Conservation (phyloP, 2,329 filamentous ascomycete species). For the Paraphaeosphaeria minitans region DNA sequence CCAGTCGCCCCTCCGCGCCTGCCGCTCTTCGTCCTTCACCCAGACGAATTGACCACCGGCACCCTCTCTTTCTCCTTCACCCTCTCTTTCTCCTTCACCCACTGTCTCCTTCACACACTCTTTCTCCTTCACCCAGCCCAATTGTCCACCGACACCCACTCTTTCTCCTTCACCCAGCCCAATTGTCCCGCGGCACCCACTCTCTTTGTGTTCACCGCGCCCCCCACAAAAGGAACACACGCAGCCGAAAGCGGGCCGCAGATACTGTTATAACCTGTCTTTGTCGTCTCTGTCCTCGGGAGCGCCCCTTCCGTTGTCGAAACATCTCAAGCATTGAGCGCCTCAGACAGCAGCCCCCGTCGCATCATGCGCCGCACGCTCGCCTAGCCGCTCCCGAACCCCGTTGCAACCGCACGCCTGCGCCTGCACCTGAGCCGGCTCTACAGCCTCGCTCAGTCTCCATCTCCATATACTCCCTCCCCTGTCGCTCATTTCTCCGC, state of each 20-base stretch:
- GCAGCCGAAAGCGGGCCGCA: background rate
- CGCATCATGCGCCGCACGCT: slow-evolving; percentile 38
- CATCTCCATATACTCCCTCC: slow-evolving; percentile 22
- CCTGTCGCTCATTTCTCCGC: slow-evolving; percentile 36
- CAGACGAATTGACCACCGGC: background rate
- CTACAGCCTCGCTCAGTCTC: slow-evolving; percentile 21
- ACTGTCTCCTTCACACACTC: too few species aligned
- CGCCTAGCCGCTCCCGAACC: slow-evolving; percentile 24
- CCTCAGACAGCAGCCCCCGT: slow-evolving; percentile 40
- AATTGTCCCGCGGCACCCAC: background rate
- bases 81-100: too few species aligned
- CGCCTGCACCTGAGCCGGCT: slow-evolving; percentile 3
- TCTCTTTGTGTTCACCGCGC: slow-evolving; percentile 1
- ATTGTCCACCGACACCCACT: too few species aligned
- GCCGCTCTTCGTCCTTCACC: slow-evolving; percentile 20
- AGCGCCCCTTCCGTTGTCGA: slow-evolving; percentile 27
- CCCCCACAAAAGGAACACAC: slow-evolving; percentile 3
- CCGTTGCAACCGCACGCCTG: slow-evolving; percentile 19
- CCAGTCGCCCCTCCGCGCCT: slow-evolving; percentile 27
- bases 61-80: background rate
- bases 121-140: too few species aligned
- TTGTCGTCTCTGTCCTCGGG: slow-evolving; percentile 18
- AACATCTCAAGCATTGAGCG: slow-evolving; percentile 33
- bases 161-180: slow-evolving; percentile 5
- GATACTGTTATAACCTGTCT: slow-evolving; percentile 24